Percentiles rank a stretch among this genome's conserved stretches.
Evolutionary conservation across 257 asterid species (phyloP).

Genomic region (Fraxinus quadrangulata): DNA sequence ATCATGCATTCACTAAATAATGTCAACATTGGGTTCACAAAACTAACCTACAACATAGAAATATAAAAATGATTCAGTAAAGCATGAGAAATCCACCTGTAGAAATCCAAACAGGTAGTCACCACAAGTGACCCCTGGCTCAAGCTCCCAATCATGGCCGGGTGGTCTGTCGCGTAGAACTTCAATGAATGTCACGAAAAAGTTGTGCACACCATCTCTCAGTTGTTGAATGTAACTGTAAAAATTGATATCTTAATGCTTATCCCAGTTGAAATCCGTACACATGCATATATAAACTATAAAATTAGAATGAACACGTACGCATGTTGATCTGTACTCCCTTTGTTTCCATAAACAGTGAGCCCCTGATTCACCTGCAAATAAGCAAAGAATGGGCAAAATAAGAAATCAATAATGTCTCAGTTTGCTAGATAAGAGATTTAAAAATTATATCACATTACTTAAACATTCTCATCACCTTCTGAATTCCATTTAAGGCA

Average conservation of each 20-base stretch:
- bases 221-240: conserved; percentile 95
- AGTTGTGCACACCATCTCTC: conserved; percentile 96
- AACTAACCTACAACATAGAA: background rate
- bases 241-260: conserved; percentile 22
- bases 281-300: conserved; percentile 7
- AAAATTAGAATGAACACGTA: conserved; percentile 41
- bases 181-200: conserved; percentile 93
- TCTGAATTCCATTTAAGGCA: background rate
- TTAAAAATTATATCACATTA: background rate
- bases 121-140: conserved; percentile 97
- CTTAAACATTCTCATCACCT: background rate
- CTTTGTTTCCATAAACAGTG: conserved; percentile 96
- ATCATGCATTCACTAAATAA: conserved; percentile 14
- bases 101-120: conserved; percentile 96
- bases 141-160: conserved; percentile 99
- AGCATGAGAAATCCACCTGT: conserved; percentile 50
- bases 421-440: conserved; percentile 3
- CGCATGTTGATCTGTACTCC: conserved; percentile 99
- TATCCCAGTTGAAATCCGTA: conserved; percentile 16
- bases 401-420: conserved; percentile 16
- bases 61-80: conserved; percentile 12
- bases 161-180: conserved; percentile 98
- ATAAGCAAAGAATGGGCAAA: conserved; percentile 11
- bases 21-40: background rate
- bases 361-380: conserved; percentile 94